Conservation (phyloP, 2,329 filamentous ascomycete species). For the Emmonsia crescens region DNA sequence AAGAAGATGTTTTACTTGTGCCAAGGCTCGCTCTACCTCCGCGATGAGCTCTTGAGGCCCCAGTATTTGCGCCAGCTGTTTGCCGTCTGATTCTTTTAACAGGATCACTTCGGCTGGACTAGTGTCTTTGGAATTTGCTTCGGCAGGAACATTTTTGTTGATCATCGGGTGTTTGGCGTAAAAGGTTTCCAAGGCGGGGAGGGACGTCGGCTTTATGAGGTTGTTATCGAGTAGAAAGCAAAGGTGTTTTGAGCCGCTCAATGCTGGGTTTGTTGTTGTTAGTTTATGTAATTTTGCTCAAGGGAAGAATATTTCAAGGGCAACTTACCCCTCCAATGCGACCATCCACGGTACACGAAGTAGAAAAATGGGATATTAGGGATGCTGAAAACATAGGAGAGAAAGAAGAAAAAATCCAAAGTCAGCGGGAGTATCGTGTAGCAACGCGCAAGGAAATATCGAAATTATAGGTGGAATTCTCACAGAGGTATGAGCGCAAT, state of each 20-base stretch:
- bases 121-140: constrained; percentile 18
- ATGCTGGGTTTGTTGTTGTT: constrained; percentile 38
- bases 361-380: constrained; percentile 98
- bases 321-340: constrained; percentile 59
- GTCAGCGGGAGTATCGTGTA: background rate
- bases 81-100: constrained; percentile 39
- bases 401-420: background rate
- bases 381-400: constrained; percentile 44
- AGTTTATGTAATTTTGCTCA: constrained; percentile 14
- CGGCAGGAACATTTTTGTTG: constrained; percentile 8
- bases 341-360: constrained; percentile 78
- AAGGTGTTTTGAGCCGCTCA: constrained; percentile 73
- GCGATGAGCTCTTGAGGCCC: constrained; percentile 59
- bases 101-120: constrained; percentile 36
- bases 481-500: constrained; percentile 79
- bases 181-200: constrained; percentile 58
- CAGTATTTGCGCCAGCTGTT: constrained; percentile 49
- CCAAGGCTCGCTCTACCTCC: constrained; percentile 64
- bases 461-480: constrained; percentile 23
- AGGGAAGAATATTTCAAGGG: background rate
- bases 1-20: constrained; percentile 50
- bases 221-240: constrained; percentile 68
- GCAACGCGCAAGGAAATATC: background rate
- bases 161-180: constrained; percentile 45
- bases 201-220: constrained; percentile 56